phyloP scores from a whole-genome alignment of 257 asterid species.

The Solanum dulcamara region DNA sequence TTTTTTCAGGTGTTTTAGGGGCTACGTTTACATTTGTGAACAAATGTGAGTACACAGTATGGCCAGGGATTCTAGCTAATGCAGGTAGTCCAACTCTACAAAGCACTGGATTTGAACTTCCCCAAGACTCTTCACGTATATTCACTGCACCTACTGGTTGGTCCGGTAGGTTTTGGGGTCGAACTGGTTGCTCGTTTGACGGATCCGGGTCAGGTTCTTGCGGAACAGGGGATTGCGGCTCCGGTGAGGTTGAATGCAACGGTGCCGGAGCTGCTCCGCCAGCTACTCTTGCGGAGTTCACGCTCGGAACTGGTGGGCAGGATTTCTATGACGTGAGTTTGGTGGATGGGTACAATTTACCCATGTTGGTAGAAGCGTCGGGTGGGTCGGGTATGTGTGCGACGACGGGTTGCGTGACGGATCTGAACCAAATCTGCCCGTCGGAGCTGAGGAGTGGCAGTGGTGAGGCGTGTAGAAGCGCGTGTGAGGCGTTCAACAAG shows the following conservation, averaged over 20 bases:
- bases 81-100: conserved; percentile 71
- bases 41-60: conserved; percentile 74
- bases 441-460: conserved; percentile 57
- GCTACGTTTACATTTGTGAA: conserved; percentile 81
- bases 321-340: conserved; percentile 91
- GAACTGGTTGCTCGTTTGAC: conserved; percentile 70
- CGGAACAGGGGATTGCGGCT: conserved; percentile 77
- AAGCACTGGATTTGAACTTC: conserved; percentile 84
- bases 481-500: conserved; percentile 79
- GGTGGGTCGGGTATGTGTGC: conserved; percentile 93
- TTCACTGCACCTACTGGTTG: conserved; percentile 80
- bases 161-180: conserved; percentile 95
- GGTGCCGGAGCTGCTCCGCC: conserved; percentile 96
- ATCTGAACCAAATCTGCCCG: conserved; percentile 83
- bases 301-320: conserved; percentile 56
- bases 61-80: conserved; percentile 91
- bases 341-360: conserved; percentile 87
- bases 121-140: conserved; percentile 43
- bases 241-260: conserved; percentile 65
- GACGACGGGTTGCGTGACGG: conserved; percentile 91
- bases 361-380: conserved; percentile 63
- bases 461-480: conserved; percentile 79
- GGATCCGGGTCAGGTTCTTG: conserved; percentile 51
- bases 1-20: conserved; percentile 43
- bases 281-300: conserved; percentile 87